Percentiles rank a stretch among this genome's conserved stretches.
Evolutionary conservation across 495 filamentous ascomycete genomes (phyloP).

Genomic region (Aspergillus kassunensis): DNA sequence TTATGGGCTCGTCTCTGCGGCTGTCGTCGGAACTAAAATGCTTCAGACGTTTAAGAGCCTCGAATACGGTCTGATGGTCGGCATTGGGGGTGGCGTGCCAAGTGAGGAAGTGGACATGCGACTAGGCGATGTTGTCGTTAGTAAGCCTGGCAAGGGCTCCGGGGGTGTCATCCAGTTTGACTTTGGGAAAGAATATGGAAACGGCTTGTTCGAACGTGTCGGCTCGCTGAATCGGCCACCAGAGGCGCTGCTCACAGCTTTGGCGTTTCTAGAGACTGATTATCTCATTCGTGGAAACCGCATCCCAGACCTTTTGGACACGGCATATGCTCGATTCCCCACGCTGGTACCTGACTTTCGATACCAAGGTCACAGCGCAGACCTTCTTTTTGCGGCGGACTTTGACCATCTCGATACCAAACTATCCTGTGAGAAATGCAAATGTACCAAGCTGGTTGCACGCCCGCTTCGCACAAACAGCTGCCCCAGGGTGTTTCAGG

Average conservation of each 20-base stretch:
- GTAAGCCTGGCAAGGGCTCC: conserved; percentile 13
- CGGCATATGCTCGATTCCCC: too few species aligned
- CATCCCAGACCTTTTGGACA: too few species aligned
- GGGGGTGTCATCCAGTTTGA: conserved; percentile 32
- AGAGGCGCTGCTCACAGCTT: too few species aligned
- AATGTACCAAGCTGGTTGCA: neutral
- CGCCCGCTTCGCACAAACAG: conserved; percentile 4
- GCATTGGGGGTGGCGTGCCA: conserved; percentile 34
- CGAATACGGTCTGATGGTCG: conserved; percentile 29
- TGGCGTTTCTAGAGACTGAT: too few species aligned
- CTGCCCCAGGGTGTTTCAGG: conserved; percentile 12
- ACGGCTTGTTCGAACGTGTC: conserved; percentile 12
- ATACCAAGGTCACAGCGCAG: too few species aligned
- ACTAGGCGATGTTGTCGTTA: conserved; percentile 37
- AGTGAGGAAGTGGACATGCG: conserved; percentile 23
- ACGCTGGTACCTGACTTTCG: too few species aligned
- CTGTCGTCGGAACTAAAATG: conserved; percentile 10
- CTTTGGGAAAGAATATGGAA: conserved; percentile 28
- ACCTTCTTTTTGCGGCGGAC: too few species aligned
- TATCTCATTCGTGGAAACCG: too few species aligned
- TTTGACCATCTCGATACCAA: neutral
- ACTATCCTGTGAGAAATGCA: conserved; percentile 9
- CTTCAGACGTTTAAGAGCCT: conserved; percentile 18
- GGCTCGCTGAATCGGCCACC: too few species aligned
- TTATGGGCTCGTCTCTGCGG: conserved; percentile 24